These are phyloP conservation scores for Aquilaria sinensis DNA, from an alignment of 345 rosid species.

Conservation along the genomic window DNA sequence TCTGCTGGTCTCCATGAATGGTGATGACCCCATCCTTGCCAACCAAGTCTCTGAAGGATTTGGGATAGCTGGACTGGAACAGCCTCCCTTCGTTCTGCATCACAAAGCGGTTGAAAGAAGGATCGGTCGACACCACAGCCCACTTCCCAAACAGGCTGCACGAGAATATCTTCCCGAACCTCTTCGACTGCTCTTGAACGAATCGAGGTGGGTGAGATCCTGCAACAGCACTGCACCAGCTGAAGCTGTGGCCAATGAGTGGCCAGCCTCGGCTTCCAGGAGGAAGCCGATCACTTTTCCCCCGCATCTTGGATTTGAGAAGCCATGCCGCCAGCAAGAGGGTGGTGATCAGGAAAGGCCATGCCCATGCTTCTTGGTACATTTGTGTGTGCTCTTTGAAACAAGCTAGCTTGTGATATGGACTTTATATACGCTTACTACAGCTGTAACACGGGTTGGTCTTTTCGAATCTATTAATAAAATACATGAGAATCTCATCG, in stretches of 20 bases:
- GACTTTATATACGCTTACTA: too few species aligned
- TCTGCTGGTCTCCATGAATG: constrained; percentile 69
- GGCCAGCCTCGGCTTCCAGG: constrained; percentile 86
- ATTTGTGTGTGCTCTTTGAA: too few species aligned
- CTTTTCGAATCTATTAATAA: too few species aligned
- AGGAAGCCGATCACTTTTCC: constrained; percentile 23
- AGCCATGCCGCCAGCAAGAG: background rate
- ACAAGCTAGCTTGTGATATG: too few species aligned
- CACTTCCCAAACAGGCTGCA: constrained; percentile 73
- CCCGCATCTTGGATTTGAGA: too few species aligned
- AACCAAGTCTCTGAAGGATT: constrained; percentile 77
- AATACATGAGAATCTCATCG: too few species aligned
- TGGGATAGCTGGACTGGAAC: constrained; percentile 83
- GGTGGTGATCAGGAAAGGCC: too few species aligned
- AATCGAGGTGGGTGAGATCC: constrained; percentile 73
- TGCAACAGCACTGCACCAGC: constrained; percentile 74
- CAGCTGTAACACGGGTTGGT: too few species aligned
- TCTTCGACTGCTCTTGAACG: constrained; percentile 53
- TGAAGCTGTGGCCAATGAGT: constrained; percentile 59
- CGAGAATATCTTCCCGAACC: constrained; percentile 74
- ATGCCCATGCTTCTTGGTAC: too few species aligned
- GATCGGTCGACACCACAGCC: constrained; percentile 76
- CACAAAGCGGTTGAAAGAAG: constrained; percentile 55
- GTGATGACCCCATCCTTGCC: constrained; percentile 84
- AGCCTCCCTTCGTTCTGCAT: constrained; percentile 81